phyloP scores from a whole-genome alignment of 1,139 yeast genomes.

The Scheffersomyces cryptocercus region DNA sequence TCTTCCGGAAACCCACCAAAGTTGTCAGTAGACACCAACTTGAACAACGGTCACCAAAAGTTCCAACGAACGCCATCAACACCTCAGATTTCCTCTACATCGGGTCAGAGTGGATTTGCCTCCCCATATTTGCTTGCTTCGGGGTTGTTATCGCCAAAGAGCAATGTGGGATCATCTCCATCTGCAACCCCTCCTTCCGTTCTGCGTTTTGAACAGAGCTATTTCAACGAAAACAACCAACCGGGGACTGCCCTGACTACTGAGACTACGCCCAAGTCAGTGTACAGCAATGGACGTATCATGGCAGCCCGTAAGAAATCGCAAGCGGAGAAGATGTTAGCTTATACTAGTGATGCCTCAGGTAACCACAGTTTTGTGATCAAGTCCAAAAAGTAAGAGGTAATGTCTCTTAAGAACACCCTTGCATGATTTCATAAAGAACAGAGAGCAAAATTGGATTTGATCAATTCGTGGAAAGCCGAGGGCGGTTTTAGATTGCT shows the following conservation, averaged over 20 bases:
- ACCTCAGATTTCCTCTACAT: conserved; percentile 26
- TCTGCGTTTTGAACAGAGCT: conserved; percentile 11
- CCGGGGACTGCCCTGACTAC: conserved; percentile 3
- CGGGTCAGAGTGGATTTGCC: conserved; percentile 47
- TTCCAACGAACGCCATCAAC: conserved; percentile 28
- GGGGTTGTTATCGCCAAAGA: conserved; percentile 53
- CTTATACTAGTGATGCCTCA: conserved; percentile 45
- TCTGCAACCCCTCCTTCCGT: conserved; percentile 21
- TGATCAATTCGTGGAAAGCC: too few species aligned
- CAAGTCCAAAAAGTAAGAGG: conserved; percentile 31
- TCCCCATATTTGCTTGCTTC: conserved; percentile 64
- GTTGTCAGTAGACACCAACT: conserved; percentile 36
- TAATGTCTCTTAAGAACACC: background rate
- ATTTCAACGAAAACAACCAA: conserved; percentile 11
- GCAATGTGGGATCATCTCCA: conserved; percentile 20
- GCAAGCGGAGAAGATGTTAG: conserved; percentile 34
- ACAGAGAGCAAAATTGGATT: too few species aligned
- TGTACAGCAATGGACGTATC: conserved; percentile 25
- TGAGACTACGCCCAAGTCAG: conserved; percentile 23
- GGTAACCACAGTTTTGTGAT: conserved; percentile 44
- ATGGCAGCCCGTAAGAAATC: conserved; percentile 29
- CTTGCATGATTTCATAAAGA: background rate
- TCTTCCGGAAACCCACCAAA: conserved; percentile 29
- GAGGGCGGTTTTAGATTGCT: too few species aligned
- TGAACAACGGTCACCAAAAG: conserved; percentile 8